phyloP scores from a whole-genome alignment of 208 protist genomes.

The Crithidia expoeki region DNA sequence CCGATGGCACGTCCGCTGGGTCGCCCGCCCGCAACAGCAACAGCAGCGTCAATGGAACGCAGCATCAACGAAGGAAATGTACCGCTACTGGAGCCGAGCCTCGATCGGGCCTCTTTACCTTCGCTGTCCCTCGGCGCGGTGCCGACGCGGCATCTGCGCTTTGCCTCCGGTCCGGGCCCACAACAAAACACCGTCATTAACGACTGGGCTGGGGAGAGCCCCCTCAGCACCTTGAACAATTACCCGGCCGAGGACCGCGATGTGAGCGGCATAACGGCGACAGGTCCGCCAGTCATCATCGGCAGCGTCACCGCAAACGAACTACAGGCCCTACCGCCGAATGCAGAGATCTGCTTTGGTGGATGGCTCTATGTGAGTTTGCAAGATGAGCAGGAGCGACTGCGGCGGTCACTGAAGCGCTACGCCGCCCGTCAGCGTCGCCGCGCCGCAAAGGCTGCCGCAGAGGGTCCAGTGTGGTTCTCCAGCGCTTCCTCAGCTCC shows the following conservation, averaged over 20 bases:
- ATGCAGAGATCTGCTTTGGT: slow-evolving; percentile 67
- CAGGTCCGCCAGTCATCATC: slow-evolving; percentile 51
- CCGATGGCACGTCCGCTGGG: slow-evolving; percentile 4
- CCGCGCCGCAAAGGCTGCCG: slow-evolving; percentile 12
- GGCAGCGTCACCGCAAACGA: slow-evolving; percentile 59
- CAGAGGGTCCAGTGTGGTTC: slow-evolving; percentile 29
- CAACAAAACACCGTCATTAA: slow-evolving; percentile 18
- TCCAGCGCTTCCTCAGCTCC: slow-evolving; percentile 19
- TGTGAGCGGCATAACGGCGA: slow-evolving; percentile 22
- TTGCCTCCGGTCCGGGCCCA: neutral
- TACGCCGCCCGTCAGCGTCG: slow-evolving; percentile 25
- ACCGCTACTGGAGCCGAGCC: neutral
- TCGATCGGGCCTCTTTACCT: slow-evolving; percentile 3
- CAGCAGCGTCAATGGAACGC: neutral
- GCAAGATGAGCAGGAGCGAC: slow-evolving; percentile 62
- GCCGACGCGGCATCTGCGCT: slow-evolving; percentile 11
- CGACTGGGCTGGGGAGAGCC: slow-evolving; percentile 9
- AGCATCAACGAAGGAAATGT: neutral
- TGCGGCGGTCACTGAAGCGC: slow-evolving; percentile 38
- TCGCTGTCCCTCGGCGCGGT: slow-evolving; percentile 16
- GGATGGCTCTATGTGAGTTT: slow-evolving; percentile 67
- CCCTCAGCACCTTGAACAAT: slow-evolving; percentile 40
- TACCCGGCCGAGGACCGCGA: slow-evolving; percentile 46
- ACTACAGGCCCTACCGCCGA: slow-evolving; percentile 50
- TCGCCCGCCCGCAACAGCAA: neutral